Percentiles rank a stretch among this genome's conserved stretches.
Conservation (phyloP, 2,329 filamentous ascomycete genomes). For the Dryadomyces quercivorus region DNA sequence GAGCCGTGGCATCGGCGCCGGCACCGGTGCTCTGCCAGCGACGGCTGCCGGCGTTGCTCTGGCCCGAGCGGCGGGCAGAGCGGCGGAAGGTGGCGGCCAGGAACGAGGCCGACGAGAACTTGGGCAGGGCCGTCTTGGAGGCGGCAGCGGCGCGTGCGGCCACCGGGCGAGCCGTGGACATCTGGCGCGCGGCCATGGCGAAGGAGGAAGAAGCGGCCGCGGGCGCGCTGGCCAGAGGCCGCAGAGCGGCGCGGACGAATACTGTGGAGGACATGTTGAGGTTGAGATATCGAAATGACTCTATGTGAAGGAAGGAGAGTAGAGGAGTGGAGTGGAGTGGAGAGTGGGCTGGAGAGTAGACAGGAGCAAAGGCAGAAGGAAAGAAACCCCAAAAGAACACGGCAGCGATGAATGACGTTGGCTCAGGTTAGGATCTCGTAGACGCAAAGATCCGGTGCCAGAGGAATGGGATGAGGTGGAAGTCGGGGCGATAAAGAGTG, state of each 20-base stretch:
- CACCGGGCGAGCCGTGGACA: conserved; percentile 6
- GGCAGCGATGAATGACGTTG: too few species aligned
- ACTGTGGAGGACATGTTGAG: conserved; percentile 29
- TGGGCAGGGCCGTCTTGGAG: neutral
- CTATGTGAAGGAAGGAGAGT: neutral
- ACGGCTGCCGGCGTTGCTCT: conserved; percentile 31
- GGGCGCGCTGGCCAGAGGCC: conserved; percentile 34
- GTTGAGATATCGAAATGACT: neutral
- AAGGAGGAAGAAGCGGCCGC: conserved; percentile 19
- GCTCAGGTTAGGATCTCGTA: neutral
- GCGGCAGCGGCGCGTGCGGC: neutral
- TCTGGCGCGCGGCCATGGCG: conserved; percentile 6
- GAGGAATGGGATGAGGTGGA: neutral
- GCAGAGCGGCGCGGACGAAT: conserved; percentile 39
- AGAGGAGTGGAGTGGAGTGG: too few species aligned
- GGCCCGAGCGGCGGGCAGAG: conserved; percentile 25
- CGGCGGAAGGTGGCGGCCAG: conserved; percentile 33
- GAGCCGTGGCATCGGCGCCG: conserved; percentile 28
- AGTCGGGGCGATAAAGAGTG: conserved; percentile 1
- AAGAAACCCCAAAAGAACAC: too few species aligned
- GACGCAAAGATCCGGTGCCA: too few species aligned
- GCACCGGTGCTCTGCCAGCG: conserved; percentile 43
- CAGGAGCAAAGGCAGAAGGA: too few species aligned
- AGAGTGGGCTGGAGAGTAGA: too few species aligned
- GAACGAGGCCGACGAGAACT: conserved; percentile 23